Percentiles rank a stretch among this genome's conserved stretches.
Evolutionary conservation across 805 yeast genomes (phyloP).

Genomic region (Saccharomycopsis vini): DNA sequence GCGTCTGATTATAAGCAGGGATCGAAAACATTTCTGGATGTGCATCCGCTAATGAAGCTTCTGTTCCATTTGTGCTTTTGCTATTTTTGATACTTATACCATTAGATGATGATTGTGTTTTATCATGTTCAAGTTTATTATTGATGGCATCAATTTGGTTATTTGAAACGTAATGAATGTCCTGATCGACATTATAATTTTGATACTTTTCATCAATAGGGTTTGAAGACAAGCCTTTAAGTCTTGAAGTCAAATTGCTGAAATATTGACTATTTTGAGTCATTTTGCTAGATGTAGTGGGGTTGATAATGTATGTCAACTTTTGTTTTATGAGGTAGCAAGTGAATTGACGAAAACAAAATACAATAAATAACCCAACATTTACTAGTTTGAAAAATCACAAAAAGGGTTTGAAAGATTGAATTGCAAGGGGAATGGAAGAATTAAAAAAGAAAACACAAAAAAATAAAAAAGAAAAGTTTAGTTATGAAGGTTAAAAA

Average conservation of each 20-base stretch:
- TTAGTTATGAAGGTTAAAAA: too few relatives aligned
- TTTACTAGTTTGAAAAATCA: too few relatives aligned
- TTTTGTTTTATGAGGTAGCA: too few relatives aligned
- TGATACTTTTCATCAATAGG: slow-evolving; percentile 2
- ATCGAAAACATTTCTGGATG: slow-evolving; percentile 14
- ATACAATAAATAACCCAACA: too few relatives aligned
- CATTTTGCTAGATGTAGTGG: too few relatives aligned
- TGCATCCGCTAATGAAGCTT: slow-evolving; percentile 6
- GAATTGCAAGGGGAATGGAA: too few relatives aligned
- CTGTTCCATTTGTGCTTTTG: too few relatives aligned
- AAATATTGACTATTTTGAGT: not conserved
- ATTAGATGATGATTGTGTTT: slow-evolving; percentile 3
- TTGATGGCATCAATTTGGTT: not conserved
- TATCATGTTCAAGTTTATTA: not conserved
- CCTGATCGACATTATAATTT: slow-evolving; percentile 9
- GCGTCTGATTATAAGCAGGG: slow-evolving; percentile 18
- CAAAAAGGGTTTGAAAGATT: too few relatives aligned
- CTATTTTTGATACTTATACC: not conserved
- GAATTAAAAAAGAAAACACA: too few relatives aligned
- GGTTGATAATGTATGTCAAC: too few relatives aligned
- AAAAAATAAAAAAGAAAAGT: too few relatives aligned
- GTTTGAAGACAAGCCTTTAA: slow-evolving; percentile 1
- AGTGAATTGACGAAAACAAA: too few relatives aligned
- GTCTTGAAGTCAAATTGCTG: slow-evolving; percentile 12
- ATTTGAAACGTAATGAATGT: slow-evolving; percentile 5